Base-by-base conservation (phyloP, 106 monocot genomes). In the Dendrobium catenatum region DNA sequence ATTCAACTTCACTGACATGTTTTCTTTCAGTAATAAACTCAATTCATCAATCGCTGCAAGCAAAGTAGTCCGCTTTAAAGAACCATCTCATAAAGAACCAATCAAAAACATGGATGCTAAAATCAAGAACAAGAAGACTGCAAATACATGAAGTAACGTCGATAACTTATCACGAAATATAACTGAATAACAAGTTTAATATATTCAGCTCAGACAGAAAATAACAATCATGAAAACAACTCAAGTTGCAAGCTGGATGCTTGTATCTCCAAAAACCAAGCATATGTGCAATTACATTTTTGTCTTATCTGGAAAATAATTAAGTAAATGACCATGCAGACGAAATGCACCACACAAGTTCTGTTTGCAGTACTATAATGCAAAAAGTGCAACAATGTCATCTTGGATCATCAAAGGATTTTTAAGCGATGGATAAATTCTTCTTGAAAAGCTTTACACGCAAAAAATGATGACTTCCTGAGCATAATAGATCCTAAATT, bases 31-130 rank as follows among this genome's bases (percentile, higher is more conserved):
- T 56, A 82, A 58, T 8, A 64, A 61, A 80, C 59, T 47, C 66
- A 85, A 67, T 85, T 86, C 54, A 42, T 87, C 75, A 33, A 92
- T 86, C 40, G 15, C 89, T 92, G 85, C 79, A 77, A 79, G 33
- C 59, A 84, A 79, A 75, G 18, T 54, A 31, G 10, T 44, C 49
- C 9, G 48, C 49, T 79, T 13, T 54, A 33, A 68, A 46, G 22
- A 78, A 49, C 29, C 47, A 76, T 47, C 29, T 49, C 77, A 77
- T 75, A 20, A 70, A 70, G 9, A 13, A 40, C 10, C 43, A 42
- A 74, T 43, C 0, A 74, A 70, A 44, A 9, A 74, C 18, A 20
- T n/a, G 6, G 43, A 74, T 43, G 41, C 20, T 43, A 10, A 74
- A 44, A 77, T 40, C 37, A 2, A 16, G 20, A 70, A 70, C 37